Evolutionary conservation across 805 yeast species (phyloP).

Genomic region (Nakazawaea holstii): DNA sequence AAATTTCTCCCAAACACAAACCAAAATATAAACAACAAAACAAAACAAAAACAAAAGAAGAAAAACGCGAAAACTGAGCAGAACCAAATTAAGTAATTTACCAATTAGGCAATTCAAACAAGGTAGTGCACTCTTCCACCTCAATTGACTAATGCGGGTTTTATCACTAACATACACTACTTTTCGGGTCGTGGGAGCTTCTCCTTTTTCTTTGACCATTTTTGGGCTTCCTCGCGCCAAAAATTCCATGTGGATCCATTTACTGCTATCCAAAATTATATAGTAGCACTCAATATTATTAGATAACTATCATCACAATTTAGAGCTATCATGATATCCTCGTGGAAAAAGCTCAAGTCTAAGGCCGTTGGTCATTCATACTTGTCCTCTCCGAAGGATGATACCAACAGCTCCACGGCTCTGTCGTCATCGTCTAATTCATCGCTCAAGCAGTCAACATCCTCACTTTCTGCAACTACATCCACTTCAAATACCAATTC

Average conservation of each 20-base stretch:
- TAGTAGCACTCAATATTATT: too few relatives aligned
- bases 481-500: neutral
- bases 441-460: neutral
- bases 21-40: neutral
- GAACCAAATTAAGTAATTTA: too few relatives aligned
- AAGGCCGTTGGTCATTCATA: conserved; percentile 8
- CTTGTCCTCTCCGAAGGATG: neutral
- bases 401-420: neutral
- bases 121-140: too few relatives aligned
- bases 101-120: too few relatives aligned
- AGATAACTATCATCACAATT: too few relatives aligned
- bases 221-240: too few relatives aligned
- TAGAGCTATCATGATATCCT: conserved; percentile 3
- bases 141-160: too few relatives aligned
- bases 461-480: neutral
- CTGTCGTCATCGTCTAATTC: conserved; percentile 4
- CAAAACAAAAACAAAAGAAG: neutral
- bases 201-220: too few relatives aligned
- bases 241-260: too few relatives aligned
- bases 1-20: neutral
- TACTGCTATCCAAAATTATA: too few relatives aligned
- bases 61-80: conserved; percentile 1
- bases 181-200: too few relatives aligned
- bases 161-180: too few relatives aligned
- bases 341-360: conserved; percentile 12